A percentile compares a stretch with the other conserved stretches of the same genome.
Conservation (phyloP, 257 asterid genomes). For the Lavandula angustifolia region DNA sequence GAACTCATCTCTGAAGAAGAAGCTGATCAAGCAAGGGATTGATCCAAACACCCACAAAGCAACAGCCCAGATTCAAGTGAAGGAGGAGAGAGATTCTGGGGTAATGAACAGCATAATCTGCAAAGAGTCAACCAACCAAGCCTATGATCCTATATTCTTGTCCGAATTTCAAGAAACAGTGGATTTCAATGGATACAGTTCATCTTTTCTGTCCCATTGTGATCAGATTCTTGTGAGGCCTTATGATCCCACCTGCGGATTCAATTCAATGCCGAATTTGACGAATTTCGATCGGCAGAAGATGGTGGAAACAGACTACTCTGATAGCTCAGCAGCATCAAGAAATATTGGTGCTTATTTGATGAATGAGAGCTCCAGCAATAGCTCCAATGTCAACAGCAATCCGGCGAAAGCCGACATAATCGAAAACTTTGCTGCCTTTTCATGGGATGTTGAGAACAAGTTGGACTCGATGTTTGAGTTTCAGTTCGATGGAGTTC, state of each 20-base stretch:
- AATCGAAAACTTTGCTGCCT: conserved; percentile 32
- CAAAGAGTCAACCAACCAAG: conserved; percentile 39
- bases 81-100: conserved; percentile 28
- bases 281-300: conserved; percentile 40
- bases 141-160: conserved; percentile 52
- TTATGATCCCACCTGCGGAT: conserved; percentile 32
- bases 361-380: conserved; percentile 46
- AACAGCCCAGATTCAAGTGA: conserved; percentile 30
- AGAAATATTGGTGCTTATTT: conserved; percentile 36
- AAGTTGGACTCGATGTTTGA: conserved; percentile 46
- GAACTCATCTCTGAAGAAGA: conserved; percentile 80
- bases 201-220: conserved; percentile 22
- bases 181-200: conserved; percentile 30
- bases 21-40: conserved; percentile 67
- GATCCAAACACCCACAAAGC: conserved; percentile 78
- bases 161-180: conserved; percentile 50
- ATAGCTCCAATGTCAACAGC: conserved; percentile 41
- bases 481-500: conserved; percentile 42
- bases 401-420: conserved; percentile 18
- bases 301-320: conserved; percentile 40
- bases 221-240: conserved; percentile 31
- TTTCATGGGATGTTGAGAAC: conserved; percentile 49
- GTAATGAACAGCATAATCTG: not conserved
- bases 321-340: conserved; percentile 43
- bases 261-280: conserved; percentile 45